Evolutionary conservation across 257 asterid genomes (phyloP), one percentile per base, ranked within the genome.

Genomic region (Scutellaria galericulata): DNA sequence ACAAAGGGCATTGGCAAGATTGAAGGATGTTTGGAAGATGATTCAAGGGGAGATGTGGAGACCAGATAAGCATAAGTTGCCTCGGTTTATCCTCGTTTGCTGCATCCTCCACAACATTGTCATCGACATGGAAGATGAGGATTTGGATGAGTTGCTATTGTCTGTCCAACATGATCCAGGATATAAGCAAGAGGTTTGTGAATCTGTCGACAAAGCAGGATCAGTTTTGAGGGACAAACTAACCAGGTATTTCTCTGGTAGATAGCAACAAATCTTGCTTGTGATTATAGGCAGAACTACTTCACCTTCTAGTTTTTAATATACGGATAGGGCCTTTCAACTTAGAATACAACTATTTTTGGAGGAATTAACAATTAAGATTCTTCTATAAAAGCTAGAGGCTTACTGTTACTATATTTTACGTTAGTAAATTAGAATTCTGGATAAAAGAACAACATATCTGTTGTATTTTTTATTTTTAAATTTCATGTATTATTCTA

Each of bases 31-130:
- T 5, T 94, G 99, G 99, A 89, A 76, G 87, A 88, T 94, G 90
- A 84, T 94, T 35, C 82, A 79, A 7, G 97, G 96, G 47, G 88
- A 81, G 3, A 87, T 91, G 99, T 91, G 97, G 95, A 87, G 97
- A 58, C 99, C 99, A 0, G 99, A 94, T 78, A 88, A 82, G 87
- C 91, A 89, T 64, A 91, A 79, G 89, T 74, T 94, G 35, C 99
- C 99, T 0, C 87, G 98, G 82, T 85, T 87, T 56, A 84, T 94
- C 6, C 85, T 85, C 4, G 98, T 86, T 2, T 91, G 98, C 72
- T 94, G 99, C 80, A 87, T 91, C 75, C 93, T 94, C 62, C 99
- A 94, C 69, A 94, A 94, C 59, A 91, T 94, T 42, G 75, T 86
- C 6, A 85, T 91, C 9, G 98, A 94, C 76, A 84, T 88, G 95